Evolutionary conservation across 1,284 basidiomycete genomes (phyloP).

Genomic region (Pyrrhoderma lamaoense): DNA sequence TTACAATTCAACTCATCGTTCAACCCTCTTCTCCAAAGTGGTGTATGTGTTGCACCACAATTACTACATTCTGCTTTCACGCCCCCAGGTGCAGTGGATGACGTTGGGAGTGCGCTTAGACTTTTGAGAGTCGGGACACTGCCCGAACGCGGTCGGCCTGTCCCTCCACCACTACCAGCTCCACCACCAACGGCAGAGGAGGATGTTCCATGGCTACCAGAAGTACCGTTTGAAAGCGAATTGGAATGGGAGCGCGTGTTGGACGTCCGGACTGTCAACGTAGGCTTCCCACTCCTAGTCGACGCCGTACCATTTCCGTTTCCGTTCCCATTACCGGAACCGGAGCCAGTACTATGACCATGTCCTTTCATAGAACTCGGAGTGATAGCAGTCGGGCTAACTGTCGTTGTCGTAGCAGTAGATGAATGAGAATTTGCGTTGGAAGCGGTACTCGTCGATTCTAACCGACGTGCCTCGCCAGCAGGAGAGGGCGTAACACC

Average conservation of each 20-base stretch:
- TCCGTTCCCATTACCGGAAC: too few species aligned
- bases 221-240: not conserved
- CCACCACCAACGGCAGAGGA: not conserved
- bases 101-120: not conserved
- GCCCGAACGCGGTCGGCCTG: too few species aligned
- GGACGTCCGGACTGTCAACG: constrained; percentile 5
- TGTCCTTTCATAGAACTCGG: too few species aligned
- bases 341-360: too few species aligned
- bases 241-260: not conserved
- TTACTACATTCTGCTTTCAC: constrained; percentile 79
- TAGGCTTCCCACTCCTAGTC: constrained; percentile 9
- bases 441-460: too few species aligned
- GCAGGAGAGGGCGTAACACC: too few species aligned
- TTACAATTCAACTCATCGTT: constrained; percentile 83
- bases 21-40: constrained; percentile 71
- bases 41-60: constrained; percentile 77
- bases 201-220: not conserved
- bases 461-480: too few species aligned
- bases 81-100: constrained; percentile 54
- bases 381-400: too few species aligned
- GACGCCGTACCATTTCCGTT: not conserved
- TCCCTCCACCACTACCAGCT: not conserved
- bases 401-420: too few species aligned
- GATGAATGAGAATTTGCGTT: too few species aligned
- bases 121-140: too few species aligned